Conservation (phyloP, 2,329 filamentous ascomycete genomes). For the Cladosporium sphaerospermum region DNA sequence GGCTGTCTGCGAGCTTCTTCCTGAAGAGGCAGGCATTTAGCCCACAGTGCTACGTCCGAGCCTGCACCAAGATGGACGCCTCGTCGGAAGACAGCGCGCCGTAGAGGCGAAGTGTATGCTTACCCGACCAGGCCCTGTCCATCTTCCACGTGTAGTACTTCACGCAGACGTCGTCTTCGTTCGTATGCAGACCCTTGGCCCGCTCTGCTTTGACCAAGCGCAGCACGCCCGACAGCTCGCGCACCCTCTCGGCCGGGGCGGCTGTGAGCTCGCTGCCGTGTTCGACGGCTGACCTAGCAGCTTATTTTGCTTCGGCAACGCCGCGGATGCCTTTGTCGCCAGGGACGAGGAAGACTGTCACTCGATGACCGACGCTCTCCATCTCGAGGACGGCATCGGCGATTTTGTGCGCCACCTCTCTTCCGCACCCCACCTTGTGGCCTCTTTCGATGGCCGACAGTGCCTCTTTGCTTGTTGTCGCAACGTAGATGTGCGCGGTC, state of each 20-base stretch:
- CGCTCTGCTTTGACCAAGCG: conserved; percentile 2
- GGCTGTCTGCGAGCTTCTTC: conserved; percentile 3
- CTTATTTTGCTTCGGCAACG: background rate
- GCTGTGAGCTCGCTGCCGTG: conserved; percentile 40
- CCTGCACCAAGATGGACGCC: background rate
- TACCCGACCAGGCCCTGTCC: background rate
- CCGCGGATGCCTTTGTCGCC: background rate
- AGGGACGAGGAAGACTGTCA: background rate
- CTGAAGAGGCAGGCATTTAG: conserved; percentile 1
- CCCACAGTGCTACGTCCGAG: background rate
- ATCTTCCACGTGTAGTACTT: conserved; percentile 11
- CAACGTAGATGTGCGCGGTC: background rate
- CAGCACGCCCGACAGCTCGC: conserved; percentile 5
- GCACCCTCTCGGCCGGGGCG: conserved; percentile 2
- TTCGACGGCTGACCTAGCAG: background rate
- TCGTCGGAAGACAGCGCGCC: conserved; percentile 4
- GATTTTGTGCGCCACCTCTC: background rate
- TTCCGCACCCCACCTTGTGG: background rate
- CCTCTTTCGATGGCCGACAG: background rate
- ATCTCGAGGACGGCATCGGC: background rate
- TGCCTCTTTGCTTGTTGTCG: background rate
- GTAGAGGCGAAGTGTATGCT: no score
- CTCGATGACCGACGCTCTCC: background rate
- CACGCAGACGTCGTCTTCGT: conserved; percentile 1
- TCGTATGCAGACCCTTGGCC: conserved; percentile 2